phyloP scores from a whole-genome alignment of 2,329 filamentous ascomycete species.

The Lachnellula hyalina region DNA sequence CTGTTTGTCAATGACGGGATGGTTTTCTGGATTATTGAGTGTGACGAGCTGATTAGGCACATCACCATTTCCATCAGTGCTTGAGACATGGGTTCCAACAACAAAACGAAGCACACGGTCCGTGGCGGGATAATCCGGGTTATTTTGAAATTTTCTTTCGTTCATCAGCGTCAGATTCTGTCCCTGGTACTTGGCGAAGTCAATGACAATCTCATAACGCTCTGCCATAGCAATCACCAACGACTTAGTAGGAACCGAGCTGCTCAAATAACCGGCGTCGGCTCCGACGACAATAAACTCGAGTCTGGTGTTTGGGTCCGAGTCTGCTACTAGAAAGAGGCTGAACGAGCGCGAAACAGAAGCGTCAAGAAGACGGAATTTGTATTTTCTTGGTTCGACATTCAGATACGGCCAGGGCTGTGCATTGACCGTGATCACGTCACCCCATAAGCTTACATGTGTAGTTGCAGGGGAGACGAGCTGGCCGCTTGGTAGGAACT shows the following conservation, averaged over 20 bases:
- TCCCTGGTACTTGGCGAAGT: conserved; percentile 45
- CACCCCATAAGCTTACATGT: conserved; percentile 46
- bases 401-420: conserved; percentile 54
- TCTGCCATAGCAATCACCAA: conserved; percentile 50
- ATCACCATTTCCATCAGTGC: conserved; percentile 30
- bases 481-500: conserved; percentile 46
- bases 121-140: conserved; percentile 46
- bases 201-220: conserved; percentile 52
- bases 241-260: conserved; percentile 38
- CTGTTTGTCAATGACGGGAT: conserved; percentile 36
- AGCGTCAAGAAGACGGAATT: conserved; percentile 33
- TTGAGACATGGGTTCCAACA: conserved; percentile 5
- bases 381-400: conserved; percentile 57
- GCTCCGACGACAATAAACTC: conserved; percentile 50
- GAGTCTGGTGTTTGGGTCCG: conserved; percentile 7
- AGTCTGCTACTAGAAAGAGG: conserved; percentile 17
- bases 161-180: conserved; percentile 44
- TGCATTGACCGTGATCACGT: conserved; percentile 53
- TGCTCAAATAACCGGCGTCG: conserved; percentile 46
- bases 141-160: conserved; percentile 37
- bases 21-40: conserved; percentile 36
- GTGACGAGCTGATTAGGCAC: conserved; percentile 31
- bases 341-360: conserved; percentile 15
- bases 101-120: conserved; percentile 47
- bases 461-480: conserved; percentile 43